These are phyloP conservation scores for Lachancea lanzarotensis DNA, from an alignment of 805 yeast species.

Conservation along the genomic window DNA sequence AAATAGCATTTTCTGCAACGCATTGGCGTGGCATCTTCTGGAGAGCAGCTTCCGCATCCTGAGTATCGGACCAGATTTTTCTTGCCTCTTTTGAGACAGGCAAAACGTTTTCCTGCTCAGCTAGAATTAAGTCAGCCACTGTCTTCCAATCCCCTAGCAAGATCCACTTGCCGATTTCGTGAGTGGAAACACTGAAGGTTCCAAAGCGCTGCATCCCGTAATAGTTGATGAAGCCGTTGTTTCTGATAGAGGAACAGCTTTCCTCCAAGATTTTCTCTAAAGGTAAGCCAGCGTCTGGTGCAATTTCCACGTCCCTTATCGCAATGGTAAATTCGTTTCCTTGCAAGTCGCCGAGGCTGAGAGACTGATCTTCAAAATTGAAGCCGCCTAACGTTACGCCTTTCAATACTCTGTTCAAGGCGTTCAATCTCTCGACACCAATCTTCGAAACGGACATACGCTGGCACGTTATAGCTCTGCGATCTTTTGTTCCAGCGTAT, in stretches of 20 bases:
- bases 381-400: slow-evolving; percentile 81
- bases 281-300: slow-evolving; percentile 24
- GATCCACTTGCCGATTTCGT: slow-evolving; percentile 68
- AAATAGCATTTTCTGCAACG: slow-evolving; percentile 73
- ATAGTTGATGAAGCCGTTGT: slow-evolving; percentile 82
- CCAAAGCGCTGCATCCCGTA: slow-evolving; percentile 99
- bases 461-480: slow-evolving; percentile 94
- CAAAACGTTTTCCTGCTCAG: slow-evolving; percentile 77
- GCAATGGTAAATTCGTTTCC: slow-evolving; percentile 90
- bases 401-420: slow-evolving; percentile 66
- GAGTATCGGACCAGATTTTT: slow-evolving; percentile 68
- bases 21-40: slow-evolving; percentile 81
- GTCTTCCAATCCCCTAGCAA: slow-evolving; percentile 69
- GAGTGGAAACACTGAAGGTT: slow-evolving; percentile 89
- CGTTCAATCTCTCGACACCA: slow-evolving; percentile 65
- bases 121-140: slow-evolving; percentile 70
- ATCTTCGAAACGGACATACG: slow-evolving; percentile 62
- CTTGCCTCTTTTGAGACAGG: slow-evolving; percentile 84
- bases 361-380: slow-evolving; percentile 50
- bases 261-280: slow-evolving; percentile 43
- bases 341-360: slow-evolving; percentile 72
- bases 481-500: slow-evolving; percentile 94
- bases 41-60: slow-evolving; percentile 58
- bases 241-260: slow-evolving; percentile 52
- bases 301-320: slow-evolving; percentile 58